Evolutionary conservation across 306 rosid genomes (phyloP), one percentile per base, ranked within the genome.

Genomic region (Cyamopsis tetragonoloba): DNA sequence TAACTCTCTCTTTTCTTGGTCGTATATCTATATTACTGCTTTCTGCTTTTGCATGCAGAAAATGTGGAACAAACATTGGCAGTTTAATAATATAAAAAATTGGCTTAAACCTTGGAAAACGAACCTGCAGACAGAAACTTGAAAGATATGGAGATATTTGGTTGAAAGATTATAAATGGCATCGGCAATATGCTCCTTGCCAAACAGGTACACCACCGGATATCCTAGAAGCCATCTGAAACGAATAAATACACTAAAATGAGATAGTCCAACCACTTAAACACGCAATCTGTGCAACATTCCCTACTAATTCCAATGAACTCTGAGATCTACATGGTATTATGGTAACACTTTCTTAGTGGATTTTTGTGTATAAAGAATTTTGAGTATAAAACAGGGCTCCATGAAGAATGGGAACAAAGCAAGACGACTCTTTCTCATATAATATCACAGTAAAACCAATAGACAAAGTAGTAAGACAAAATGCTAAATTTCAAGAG

Each of bases 221-320:
- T 91, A 91, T 28, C 98, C 95, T 70, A 92, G 95, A 82, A 92
- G 95, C 98, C 98, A 92, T 73, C 96, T 88, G 90, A 39, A 67
- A 61, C 76, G 79, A 68, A 77, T 30, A 66, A 65, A 78, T 20
- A 79, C 44, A 24, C 10, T 15, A 48, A 53, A 54, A 30, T 62
- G 56, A 70, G 64, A 77, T 8, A 38, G 2, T 26, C 6, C 28
- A 35, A 50, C 23, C 32, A 56, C 32, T 43, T 9, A 27, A 26
- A 26, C 55, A 22, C 48, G 64, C n/a, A n/a, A n/a, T n/a, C n/a
- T n/a, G n/a, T n/a, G n/a, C n/a, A 6, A 17, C 11, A 44, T 44
- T 44, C 11, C 23, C n/a, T n/a, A n/a, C n/a, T n/a, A n/a, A n/a
- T n/a, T n/a, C n/a, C n/a, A n/a, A 14, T 7, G 51, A 44, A 2